Conservation (phyloP, 345 rosid genomes). For the Luvunga scandens region DNA sequence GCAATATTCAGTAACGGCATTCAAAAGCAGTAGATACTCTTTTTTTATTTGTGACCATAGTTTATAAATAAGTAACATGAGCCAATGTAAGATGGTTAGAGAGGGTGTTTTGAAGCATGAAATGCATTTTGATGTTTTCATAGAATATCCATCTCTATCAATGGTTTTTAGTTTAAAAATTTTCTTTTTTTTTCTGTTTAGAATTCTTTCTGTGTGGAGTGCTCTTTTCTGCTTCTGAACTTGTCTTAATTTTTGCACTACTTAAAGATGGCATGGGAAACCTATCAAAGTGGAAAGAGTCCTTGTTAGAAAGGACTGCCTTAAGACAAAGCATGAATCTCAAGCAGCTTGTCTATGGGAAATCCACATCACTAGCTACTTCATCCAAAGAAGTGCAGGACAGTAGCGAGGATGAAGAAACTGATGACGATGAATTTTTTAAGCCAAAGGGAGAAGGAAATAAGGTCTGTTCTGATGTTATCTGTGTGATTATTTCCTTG, state of each 20-base stretch:
- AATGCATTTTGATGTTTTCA: neutral
- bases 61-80: neutral
- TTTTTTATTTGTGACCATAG: neutral
- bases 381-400: conserved; percentile 37
- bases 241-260: conserved; percentile 13
- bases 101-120: neutral
- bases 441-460: conserved; percentile 75
- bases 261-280: conserved; percentile 62
- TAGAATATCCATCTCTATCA: neutral
- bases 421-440: conserved; percentile 75
- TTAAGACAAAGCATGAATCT: conserved; percentile 54
- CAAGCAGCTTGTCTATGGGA: conserved; percentile 84
- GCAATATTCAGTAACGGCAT: neutral
- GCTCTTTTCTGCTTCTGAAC: conserved; percentile 18
- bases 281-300: conserved; percentile 80
- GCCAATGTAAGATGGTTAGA: neutral
- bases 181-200: neutral
- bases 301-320: neutral
- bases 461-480: conserved; percentile 48
- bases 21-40: neutral
- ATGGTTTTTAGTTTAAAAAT: neutral
- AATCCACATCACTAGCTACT: conserved; percentile 33
- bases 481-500: neutral
- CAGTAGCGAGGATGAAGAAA: conserved; percentile 51
- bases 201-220: neutral